Evolutionary conservation across 1,284 basidiomycete species (phyloP), one percentile per base, ranked within the genome.

Genomic region (Phlebopus sp.): DNA sequence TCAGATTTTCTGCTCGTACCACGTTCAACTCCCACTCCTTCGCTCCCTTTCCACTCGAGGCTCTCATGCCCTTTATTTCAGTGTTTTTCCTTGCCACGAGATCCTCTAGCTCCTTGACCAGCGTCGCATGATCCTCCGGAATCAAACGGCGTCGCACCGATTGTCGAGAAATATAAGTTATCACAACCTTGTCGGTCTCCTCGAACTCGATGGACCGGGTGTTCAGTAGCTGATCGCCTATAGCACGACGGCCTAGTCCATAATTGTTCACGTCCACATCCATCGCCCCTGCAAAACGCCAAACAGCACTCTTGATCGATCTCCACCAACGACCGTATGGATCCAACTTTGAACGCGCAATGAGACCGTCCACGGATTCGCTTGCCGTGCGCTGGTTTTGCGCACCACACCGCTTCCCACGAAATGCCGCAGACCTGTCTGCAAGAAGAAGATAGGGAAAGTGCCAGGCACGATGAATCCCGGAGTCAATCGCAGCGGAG

Each of bases 141-240:
- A 81, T 72, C 53, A 92, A 68, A 55, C 77, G 76, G 44, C 89
- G 67, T 35, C 78, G 60, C 4, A 70, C 66, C 2, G 70, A 70
- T 67, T 91, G 89, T 30, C 89, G 73, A 47, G 78, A 82, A 56
- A 91, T 82, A 59, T 92, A 92, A 11, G 85, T 88, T 41, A 91
- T 79, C 10, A 88, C 76, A 4, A 88, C 69, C 50, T 71, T 69
- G 2, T 73, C 68, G 5, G 74, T 59, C 32, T 49, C 54, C 44
- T 61, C 60, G 44, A 59, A 64, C 27, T 56, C 49, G 39, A 44
- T n/a, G 1, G 25, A 39, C 17, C 42, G 18, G 52, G 51, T 47
- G 67, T 47, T 34, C n/a, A 3, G 31, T 32, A 19, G 6, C 7
- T 42, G 11, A 35, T 37, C 48, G 8, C 37, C 43, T 23, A 37